Evolutionary conservation across 441 rosid species (phyloP), one percentile per base, ranked within the genome.

Genomic region (Populus hybrid): DNA sequence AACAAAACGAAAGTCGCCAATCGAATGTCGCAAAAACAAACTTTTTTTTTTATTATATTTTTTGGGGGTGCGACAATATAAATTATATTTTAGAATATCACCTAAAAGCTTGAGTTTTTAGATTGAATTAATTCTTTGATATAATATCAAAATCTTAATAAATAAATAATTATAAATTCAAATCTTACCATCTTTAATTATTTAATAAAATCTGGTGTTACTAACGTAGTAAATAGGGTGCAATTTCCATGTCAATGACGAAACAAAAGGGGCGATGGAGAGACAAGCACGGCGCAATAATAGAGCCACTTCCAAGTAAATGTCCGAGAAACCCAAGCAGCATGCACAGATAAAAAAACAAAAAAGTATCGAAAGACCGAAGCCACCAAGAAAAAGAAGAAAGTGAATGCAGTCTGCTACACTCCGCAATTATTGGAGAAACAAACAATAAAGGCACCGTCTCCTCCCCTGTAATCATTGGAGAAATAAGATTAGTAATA

Each of bases 181-280:
- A 34, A 34, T 34, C 0, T 6, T 0, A 34, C 0, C 0, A 6
- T 6, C 0, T 1, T 0, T 0, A 6, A 1, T 34, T 34, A 34
- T 34, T 34, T 6, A 8, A 34, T 34, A 34, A 34, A 6, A 34
- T n/a, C n/a, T n/a, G 12, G 50, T 10, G 50, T 3, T 3, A 40
- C 4, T 40, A 14, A 12, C 57, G 5, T 3, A 1, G 20, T 46
- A 46, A 46, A 14, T 4, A 11, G 0, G 54, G 54, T 46, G 54
- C 54, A 38, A 38, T 11, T 38, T 38, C 42, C 42, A 46, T 46
- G 57, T 46, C 57, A 46, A 46, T 14, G 20, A 46, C 6, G 20
- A 46, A 12, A 46, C 20, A 4, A 4, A 14, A 12, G 10, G 4
- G 20, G 57, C 4, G 57, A 46, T 4, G 42, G 16, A 3, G 54